Base-by-base conservation (phyloP, 306 rosid genomes). In the Gynostemma pentaphyllum region DNA sequence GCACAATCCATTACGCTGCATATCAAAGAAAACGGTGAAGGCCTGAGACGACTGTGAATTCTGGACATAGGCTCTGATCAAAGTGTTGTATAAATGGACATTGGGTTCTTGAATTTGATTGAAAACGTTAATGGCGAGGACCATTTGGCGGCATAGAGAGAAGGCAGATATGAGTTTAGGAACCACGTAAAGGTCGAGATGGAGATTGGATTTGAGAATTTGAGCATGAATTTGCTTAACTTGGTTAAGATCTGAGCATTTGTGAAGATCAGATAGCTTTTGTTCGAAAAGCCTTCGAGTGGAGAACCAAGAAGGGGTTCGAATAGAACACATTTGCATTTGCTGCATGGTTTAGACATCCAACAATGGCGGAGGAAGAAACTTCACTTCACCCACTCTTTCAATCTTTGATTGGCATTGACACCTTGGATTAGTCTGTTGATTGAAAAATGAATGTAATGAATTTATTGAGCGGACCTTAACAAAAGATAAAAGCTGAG, bases 241-340 rank as follows among this genome's bases (percentile, higher is more conserved):
- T 13, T 40, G 52, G 64, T 76, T 26, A 5, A 84, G 52, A 69
- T 82, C 79, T 15, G 77, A 22, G 72, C 91, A 86, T 15, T 71
- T 75, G 70, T 80, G 89, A 24, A 89, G 87, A 49, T 75, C 76
- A 1, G 70, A 50, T 30, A 86, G 85, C 70, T 84, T 86, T 55
- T 89, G 87, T 2, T 89, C 97, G 0, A 89, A 64, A 27, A 82
- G 69, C 14, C 85, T 68, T 18, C 95, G 84, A 0, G 72, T 64
- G 4, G 96, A 88, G 29, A 89, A 83, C 97, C 95, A 89, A 7
- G 78, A n/a, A 14, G 94, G 94, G 14, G 66, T 74, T 51, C 90
- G 79, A 41, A 57, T 41, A 9, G 86, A 67, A 9, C 85, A 53
- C 59, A 68, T 50, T 70, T 80, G 88, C 95, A 81, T 79, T n/a